Percentiles rank a stretch among this genome's conserved stretches.
Evolutionary conservation across 192 early-diverging fungal genomes (phyloP).

Genomic region (Coemansia sp.): DNA sequence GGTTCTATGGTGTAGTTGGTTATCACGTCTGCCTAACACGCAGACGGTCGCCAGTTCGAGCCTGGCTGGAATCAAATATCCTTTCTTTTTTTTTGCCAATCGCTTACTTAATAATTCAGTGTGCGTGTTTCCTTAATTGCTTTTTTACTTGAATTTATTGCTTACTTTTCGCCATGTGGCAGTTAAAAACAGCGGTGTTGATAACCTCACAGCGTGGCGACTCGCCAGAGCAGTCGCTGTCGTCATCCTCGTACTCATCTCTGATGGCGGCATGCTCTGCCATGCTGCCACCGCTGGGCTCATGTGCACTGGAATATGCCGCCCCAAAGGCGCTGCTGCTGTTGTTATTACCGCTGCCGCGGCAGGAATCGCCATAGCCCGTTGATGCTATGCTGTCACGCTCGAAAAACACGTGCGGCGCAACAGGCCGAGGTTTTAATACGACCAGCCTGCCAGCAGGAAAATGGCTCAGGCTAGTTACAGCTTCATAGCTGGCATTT

Average conservation of each 20-base stretch:
- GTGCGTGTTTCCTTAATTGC: too few species aligned
- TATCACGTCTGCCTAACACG: not conserved
- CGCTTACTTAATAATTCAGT: too few species aligned
- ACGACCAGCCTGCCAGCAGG: not conserved
- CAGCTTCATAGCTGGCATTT: too few species aligned
- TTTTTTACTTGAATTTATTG: not conserved
- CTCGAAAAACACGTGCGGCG: not conserved
- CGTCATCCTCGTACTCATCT: conserved; percentile 4
- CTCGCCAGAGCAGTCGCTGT: not conserved
- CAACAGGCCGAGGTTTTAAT: not conserved
- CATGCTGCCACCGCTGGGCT: not conserved
- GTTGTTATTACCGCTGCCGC: not conserved
- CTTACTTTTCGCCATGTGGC: not conserved
- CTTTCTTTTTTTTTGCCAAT: too few species aligned
- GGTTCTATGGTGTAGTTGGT: too few species aligned
- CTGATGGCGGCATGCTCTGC: not conserved
- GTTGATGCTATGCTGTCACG: not conserved
- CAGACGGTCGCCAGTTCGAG: not conserved
- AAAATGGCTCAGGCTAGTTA: not conserved
- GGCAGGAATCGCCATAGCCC: not conserved
- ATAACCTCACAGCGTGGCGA: not conserved
- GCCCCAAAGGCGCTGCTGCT: not conserved
- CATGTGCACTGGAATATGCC: not conserved
- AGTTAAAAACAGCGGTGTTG: not conserved
- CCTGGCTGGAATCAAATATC: not conserved